Evolutionary conservation across 441 rosid genomes (phyloP).

Genomic region (Biscutella laevigata): DNA sequence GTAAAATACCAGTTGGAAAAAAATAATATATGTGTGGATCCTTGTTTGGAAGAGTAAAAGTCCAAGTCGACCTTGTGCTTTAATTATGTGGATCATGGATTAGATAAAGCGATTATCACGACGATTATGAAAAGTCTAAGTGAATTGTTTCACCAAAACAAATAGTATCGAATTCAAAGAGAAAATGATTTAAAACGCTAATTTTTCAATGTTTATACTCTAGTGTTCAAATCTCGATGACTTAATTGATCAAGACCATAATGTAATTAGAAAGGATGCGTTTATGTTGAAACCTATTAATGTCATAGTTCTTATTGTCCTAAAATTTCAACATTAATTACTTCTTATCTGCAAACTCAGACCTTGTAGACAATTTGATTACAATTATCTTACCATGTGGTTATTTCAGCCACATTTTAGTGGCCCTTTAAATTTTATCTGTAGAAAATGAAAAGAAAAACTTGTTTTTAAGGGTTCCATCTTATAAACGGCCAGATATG

Average conservation of each 20-base stretch:
- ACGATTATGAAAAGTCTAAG: background rate
- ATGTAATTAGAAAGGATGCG: conserved; percentile 5
- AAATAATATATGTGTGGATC: too few relatives aligned
- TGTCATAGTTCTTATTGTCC: background rate
- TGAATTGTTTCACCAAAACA: background rate
- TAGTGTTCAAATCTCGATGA: background rate
- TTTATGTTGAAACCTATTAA: background rate
- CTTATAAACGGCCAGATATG: too few relatives aligned
- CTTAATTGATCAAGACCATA: background rate
- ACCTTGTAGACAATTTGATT: background rate
- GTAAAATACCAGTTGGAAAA: too few relatives aligned
- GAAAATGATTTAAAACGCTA: background rate
- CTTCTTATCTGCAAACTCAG: background rate
- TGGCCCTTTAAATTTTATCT: too few relatives aligned
- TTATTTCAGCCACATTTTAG: conserved; percentile 6
- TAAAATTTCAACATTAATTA: background rate
- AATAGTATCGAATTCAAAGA: background rate
- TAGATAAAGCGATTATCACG: background rate
- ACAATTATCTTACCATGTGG: background rate
- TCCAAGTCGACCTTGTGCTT: too few relatives aligned
- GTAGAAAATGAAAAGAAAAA: background rate
- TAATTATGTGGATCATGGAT: too few relatives aligned
- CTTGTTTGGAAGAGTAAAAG: too few relatives aligned
- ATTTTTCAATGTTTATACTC: background rate
- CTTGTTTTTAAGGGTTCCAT: too few relatives aligned